These are phyloP conservation scores for Globisporangium mamillatum DNA, from an alignment of 352 stramenopile species.

Conservation along the genomic window DNA sequence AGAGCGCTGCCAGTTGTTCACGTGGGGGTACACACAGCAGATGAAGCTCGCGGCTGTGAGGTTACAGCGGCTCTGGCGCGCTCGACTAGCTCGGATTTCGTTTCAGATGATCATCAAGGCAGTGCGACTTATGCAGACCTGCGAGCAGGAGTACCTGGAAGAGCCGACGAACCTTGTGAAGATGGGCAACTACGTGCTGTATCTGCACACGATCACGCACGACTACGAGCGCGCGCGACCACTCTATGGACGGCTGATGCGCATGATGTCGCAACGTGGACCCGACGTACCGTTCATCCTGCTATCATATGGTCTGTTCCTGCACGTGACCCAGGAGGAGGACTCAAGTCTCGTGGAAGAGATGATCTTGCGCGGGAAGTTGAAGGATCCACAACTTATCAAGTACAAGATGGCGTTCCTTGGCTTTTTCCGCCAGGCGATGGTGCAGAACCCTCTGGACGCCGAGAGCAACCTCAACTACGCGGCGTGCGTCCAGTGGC, in stretches of 20 bases:
- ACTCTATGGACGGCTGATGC: conserved; percentile 63
- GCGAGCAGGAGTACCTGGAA: conserved; percentile 69
- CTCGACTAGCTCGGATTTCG: conserved; percentile 46
- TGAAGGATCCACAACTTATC: conserved; percentile 44
- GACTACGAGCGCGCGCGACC: conserved; percentile 78
- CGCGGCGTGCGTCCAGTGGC: conserved; percentile 67
- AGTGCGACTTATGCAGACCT: conserved; percentile 67
- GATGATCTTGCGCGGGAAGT: conserved; percentile 59
- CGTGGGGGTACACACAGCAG: conserved; percentile 62
- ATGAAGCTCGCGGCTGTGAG: conserved; percentile 48
- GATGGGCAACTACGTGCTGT: conserved; percentile 85
- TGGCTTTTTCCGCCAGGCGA: conserved; percentile 73
- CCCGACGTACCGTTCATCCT: conserved; percentile 81
- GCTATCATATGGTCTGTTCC: conserved; percentile 70
- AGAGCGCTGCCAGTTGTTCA: conserved; percentile 46
- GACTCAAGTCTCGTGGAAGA: conserved; percentile 60
- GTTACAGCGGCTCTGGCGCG: conserved; percentile 58
- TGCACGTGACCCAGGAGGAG: conserved; percentile 72
- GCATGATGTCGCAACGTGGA: conserved; percentile 72
- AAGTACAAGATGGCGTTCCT: conserved; percentile 80
- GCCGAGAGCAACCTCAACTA: conserved; percentile 79
- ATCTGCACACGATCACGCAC: conserved; percentile 67
- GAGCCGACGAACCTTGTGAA: conserved; percentile 71
- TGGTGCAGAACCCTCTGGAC: conserved; percentile 60
- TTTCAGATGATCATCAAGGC: conserved; percentile 62